These are phyloP conservation scores for Zymoseptoria tritici DNA, from an alignment of 2,329 filamentous ascomycete genomes.

Conservation along the genomic window DNA sequence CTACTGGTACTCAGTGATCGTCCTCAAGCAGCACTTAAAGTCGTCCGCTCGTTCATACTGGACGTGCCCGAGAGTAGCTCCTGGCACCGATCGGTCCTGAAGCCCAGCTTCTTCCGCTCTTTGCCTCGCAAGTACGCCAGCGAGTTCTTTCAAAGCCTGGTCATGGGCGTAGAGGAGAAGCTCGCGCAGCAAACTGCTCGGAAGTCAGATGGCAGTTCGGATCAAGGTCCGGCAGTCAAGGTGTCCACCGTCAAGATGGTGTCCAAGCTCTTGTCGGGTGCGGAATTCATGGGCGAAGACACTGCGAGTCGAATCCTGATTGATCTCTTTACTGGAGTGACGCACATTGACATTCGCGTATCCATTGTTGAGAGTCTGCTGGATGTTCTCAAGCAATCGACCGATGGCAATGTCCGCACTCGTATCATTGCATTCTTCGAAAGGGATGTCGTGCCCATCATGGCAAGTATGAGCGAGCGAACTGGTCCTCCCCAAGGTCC, in stretches of 20 bases:
- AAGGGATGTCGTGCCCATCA: constrained; percentile 27
- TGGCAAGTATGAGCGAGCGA: constrained; percentile 32
- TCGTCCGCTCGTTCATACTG: constrained; percentile 9
- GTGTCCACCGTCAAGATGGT: constrained; percentile 39
- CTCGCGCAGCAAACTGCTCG: constrained; percentile 21
- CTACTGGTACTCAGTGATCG: constrained; percentile 8
- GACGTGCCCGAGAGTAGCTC: constrained; percentile 31
- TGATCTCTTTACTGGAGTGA: constrained; percentile 23
- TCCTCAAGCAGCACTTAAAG: constrained; percentile 5
- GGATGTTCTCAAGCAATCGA: constrained; percentile 18
- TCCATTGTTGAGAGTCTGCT: constrained; percentile 31
- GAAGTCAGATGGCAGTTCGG: constrained; percentile 3
- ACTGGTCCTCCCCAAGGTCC: constrained; percentile 3
- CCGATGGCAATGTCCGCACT: constrained; percentile 5
- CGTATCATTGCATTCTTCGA: constrained; percentile 21
- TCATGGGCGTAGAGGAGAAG: constrained; percentile 25
- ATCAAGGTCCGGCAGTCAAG: constrained; percentile 28
- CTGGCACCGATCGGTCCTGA: constrained; percentile 36
- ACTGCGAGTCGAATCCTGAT: constrained; percentile 27
- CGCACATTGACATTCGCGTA: constrained; percentile 34
- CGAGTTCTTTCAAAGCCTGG: constrained; percentile 25
- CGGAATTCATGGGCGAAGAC: constrained; percentile 28
- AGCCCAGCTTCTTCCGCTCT: constrained; percentile 25
- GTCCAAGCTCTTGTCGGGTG: constrained; percentile 31
- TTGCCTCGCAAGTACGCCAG: constrained; percentile 28